phyloP scores from a whole-genome alignment of 768 basidiomycete genomes.

The Amanita inopinata region DNA sequence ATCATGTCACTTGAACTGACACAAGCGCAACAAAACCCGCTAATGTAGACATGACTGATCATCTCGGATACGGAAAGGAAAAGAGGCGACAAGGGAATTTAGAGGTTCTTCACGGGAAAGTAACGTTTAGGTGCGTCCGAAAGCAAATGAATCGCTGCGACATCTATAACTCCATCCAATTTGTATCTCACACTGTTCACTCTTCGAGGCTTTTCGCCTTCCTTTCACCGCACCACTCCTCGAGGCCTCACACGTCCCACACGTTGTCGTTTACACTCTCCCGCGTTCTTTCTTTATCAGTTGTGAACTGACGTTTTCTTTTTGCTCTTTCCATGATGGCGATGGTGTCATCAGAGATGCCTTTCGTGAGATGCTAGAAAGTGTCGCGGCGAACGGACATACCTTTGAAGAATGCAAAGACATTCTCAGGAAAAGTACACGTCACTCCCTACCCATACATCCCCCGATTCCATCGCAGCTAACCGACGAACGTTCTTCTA shows the following conservation, averaged over 20 bases:
- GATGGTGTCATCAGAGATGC: slow-evolving; percentile 49
- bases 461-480: not conserved
- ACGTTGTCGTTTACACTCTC: not conserved
- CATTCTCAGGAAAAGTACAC: slow-evolving; percentile 56
- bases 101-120: slow-evolving; percentile 54
- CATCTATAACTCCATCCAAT: not conserved
- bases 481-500: not conserved
- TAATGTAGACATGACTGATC: slow-evolving; percentile 72
- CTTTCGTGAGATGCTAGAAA: slow-evolving; percentile 80
- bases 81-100: slow-evolving; percentile 68
- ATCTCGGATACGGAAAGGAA: slow-evolving; percentile 74
- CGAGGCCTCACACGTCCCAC: no score
- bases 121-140: slow-evolving; percentile 60
- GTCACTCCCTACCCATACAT: not conserved
- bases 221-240: not conserved
- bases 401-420: slow-evolving; percentile 83
- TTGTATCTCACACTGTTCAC: no score
- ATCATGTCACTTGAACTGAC: no score
- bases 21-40: no score
- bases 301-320: no score
- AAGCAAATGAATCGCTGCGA: not conserved
- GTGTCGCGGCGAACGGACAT: slow-evolving; percentile 63
- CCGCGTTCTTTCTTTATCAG: not conserved
- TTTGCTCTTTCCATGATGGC: not conserved
- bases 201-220: not conserved